Percentiles rank a stretch among this genome's conserved stretches.
Conservation (phyloP, 148 eudicot species). For the Rhododendron simsii region DNA sequence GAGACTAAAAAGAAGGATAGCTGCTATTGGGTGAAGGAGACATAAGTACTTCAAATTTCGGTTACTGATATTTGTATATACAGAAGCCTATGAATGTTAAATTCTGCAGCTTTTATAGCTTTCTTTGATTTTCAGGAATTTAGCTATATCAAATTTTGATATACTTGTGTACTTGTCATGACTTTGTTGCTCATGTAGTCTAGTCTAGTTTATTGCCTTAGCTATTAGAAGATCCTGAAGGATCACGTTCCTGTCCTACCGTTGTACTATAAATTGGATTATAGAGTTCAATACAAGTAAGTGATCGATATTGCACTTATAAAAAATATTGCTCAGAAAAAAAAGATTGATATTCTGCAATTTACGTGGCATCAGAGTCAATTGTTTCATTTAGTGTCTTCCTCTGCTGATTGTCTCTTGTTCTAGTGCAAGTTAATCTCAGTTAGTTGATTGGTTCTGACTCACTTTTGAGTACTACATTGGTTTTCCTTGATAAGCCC, state of each 20-base stretch:
- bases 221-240: neutral
- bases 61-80: too few relatives aligned
- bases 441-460: neutral
- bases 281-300: neutral
- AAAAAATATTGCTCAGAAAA: neutral
- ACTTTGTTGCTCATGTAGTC: neutral
- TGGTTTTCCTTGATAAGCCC: too few relatives aligned
- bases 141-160: neutral
- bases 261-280: neutral
- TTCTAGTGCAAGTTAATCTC: too few relatives aligned
- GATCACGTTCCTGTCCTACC: neutral
- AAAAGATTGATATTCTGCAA: too few relatives aligned
- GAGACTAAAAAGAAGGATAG: too few relatives aligned
- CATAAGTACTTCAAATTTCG: too few relatives aligned
- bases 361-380: too few relatives aligned
- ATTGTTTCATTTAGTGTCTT: too few relatives aligned
- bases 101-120: neutral
- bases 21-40: too few relatives aligned
- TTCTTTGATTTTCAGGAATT: neutral
- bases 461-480: neutral
- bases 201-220: neutral
- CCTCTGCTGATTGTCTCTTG: too few relatives aligned
- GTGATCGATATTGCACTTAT: neutral
- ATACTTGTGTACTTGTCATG: neutral
- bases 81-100: too few relatives aligned